Evolutionary conservation across 495 filamentous ascomycete genomes (phyloP).

Genomic region (Monascus purpureus): DNA sequence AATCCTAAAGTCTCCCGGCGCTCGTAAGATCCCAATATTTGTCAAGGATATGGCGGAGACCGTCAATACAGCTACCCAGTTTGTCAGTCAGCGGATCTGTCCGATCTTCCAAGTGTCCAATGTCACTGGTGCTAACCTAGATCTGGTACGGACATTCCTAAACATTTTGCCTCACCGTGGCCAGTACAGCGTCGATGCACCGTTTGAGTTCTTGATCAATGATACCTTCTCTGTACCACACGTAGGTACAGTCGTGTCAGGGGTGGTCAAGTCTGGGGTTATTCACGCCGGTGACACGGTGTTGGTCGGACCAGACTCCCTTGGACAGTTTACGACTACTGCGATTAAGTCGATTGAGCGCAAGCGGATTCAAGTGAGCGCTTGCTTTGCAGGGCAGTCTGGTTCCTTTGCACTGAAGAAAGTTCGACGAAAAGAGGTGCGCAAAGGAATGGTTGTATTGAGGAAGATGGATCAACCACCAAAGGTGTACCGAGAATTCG

Average conservation of each 20-base stretch:
- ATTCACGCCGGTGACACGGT: slow-evolving; percentile 86
- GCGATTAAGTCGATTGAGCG: slow-evolving; percentile 87
- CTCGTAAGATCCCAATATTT: slow-evolving; percentile 94
- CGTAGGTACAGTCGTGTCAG: slow-evolving; percentile 89
- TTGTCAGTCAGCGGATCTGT: slow-evolving; percentile 88
- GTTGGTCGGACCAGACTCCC: slow-evolving; percentile 77
- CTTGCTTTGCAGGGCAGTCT: slow-evolving; percentile 80
- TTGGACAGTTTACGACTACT: slow-evolving; percentile 85
- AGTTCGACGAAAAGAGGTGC: slow-evolving; percentile 79
- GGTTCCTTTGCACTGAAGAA: slow-evolving; percentile 83
- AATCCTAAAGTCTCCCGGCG: slow-evolving; percentile 87
- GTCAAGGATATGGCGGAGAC: slow-evolving; percentile 84
- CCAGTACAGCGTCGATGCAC: slow-evolving; percentile 72
- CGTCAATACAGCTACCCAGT: slow-evolving; percentile 90
- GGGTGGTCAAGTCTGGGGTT: slow-evolving; percentile 72
- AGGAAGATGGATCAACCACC: slow-evolving; percentile 60
- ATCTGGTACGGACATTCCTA: slow-evolving; percentile 73
- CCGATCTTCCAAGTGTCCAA: slow-evolving; percentile 98
- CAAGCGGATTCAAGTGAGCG: slow-evolving; percentile 83
- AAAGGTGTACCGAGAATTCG: slow-evolving; percentile 83
- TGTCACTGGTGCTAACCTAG: slow-evolving; percentile 78
- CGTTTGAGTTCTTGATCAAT: slow-evolving; percentile 93
- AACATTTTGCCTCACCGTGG: slow-evolving; percentile 95
- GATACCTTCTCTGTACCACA: slow-evolving; percentile 99
- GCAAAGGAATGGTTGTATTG: slow-evolving; percentile 97